Evolutionary conservation across 306 rosid genomes (phyloP).

Genomic region (Pyrus communis): DNA sequence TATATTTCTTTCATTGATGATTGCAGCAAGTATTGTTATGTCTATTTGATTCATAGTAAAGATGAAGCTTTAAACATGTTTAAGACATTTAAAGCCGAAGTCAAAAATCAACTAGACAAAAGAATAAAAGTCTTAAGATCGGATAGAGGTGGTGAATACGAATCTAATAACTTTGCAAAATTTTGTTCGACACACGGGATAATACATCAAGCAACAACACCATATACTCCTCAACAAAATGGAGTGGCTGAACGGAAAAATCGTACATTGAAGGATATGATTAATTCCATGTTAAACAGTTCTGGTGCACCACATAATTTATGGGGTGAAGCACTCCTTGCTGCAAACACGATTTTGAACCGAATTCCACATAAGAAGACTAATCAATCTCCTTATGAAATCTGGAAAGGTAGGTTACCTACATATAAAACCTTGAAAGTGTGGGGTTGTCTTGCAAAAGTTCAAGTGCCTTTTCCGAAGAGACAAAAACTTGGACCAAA

Average conservation of each 20-base stretch:
- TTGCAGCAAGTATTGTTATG: too few relatives aligned
- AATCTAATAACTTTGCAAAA: not conserved
- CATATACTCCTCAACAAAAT: not conserved
- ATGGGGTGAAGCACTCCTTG: not conserved
- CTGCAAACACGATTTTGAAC: not conserved
- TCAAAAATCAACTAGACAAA: not conserved
- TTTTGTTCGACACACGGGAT: not conserved
- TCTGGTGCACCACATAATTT: not conserved
- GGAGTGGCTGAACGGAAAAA: not conserved
- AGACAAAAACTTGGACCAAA: not conserved
- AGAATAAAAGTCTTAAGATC: not conserved
- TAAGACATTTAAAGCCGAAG: not conserved
- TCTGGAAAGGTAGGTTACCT: not conserved
- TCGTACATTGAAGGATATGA: not conserved
- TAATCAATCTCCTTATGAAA: not conserved
- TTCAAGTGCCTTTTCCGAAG: not conserved
- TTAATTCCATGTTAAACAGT: not conserved
- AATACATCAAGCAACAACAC: not conserved
- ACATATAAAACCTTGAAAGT: not conserved
- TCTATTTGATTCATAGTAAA: too few relatives aligned
- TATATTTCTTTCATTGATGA: too few relatives aligned
- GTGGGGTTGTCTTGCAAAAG: not conserved
- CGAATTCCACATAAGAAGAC: not conserved
- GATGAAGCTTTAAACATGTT: too few relatives aligned
- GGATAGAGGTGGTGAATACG: not conserved